A percentile compares a stretch with the other conserved stretches of the same genome.
phyloP scores from a whole-genome alignment of 352 stramenopile genomes.

The Blastocystis sp. region DNA sequence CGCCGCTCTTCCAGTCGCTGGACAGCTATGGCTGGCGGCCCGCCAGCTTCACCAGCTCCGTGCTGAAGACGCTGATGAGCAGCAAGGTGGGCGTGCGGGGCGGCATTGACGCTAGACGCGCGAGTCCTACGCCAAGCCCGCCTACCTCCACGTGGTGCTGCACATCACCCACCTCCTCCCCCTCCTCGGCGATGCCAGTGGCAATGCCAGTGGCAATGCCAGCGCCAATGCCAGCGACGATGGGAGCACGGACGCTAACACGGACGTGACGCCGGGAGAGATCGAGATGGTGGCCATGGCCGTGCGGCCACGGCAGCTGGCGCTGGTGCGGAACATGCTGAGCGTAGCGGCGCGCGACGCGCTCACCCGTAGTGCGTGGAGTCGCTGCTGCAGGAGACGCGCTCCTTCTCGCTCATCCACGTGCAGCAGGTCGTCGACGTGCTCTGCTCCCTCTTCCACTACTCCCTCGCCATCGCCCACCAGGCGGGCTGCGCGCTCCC shows the following conservation, averaged over 20 bases:
- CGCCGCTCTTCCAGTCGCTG: constrained; percentile 30
- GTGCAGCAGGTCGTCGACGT: constrained; percentile 39
- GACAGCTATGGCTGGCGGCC: constrained; percentile 41
- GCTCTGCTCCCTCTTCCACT: neutral
- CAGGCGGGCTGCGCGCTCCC: neutral
- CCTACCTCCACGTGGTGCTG: constrained; percentile 24
- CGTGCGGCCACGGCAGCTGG: neutral
- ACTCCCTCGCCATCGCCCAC: neutral
- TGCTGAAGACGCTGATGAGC: constrained; percentile 8
- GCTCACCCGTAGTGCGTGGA: constrained; percentile 6
- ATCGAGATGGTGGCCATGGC: constrained; percentile 17
- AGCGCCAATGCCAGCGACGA: neutral
- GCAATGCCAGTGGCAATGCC: no score
- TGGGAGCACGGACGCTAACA: neutral
- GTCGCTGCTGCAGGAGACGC: constrained; percentile 10
- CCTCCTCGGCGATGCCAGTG: neutral
- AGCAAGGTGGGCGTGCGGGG: constrained; percentile 2
- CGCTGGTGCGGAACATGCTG: constrained; percentile 8
- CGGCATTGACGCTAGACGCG: neutral
- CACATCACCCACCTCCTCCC: constrained; percentile 29
- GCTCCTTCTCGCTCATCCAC: constrained; percentile 33
- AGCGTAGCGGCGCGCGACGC: neutral
- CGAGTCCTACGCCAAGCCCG: constrained; percentile 34
- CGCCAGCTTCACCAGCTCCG: neutral
- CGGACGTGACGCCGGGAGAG: neutral